phyloP scores from a whole-genome alignment of 371 early-diverging fungal genomes.

The Haplosporangium sp. region DNA sequence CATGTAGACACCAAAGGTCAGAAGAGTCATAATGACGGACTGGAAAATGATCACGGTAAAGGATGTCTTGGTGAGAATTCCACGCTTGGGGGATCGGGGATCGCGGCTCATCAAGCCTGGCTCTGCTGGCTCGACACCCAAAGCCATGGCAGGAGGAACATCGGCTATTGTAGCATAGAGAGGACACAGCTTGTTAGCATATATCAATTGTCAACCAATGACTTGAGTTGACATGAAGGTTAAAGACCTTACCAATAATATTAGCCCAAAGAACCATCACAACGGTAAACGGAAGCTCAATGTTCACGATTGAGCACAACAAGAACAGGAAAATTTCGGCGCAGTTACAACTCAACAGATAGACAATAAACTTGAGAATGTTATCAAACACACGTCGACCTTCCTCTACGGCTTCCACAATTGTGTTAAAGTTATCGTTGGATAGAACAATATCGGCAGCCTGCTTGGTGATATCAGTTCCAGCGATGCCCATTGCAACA shows the following conservation, averaged over 20 bases:
- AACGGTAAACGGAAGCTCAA: constrained; percentile 71
- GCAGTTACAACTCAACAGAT: constrained; percentile 91
- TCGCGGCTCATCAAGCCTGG: constrained; percentile 75
- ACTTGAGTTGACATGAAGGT: neutral
- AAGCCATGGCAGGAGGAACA: constrained; percentile 78
- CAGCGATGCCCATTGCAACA: constrained; percentile 85
- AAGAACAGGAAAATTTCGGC: constrained; percentile 81
- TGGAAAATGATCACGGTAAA: constrained; percentile 74
- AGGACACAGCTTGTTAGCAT: neutral
- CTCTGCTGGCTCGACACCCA: constrained; percentile 81
- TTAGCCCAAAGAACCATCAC: constrained; percentile 90
- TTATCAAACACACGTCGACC: constrained; percentile 85
- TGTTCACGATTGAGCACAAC: constrained; percentile 62
- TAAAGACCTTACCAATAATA: constrained; percentile 72
- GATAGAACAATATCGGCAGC: constrained; percentile 84
- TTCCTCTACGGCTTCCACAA: constrained; percentile 83
- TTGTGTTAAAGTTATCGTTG: constrained; percentile 85
- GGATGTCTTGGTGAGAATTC: constrained; percentile 72
- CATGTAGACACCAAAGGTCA: constrained; percentile 69
- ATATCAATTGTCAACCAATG: neutral
- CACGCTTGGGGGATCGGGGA: constrained; percentile 70
- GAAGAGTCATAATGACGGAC: constrained; percentile 69
- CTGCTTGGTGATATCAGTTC: constrained; percentile 87
- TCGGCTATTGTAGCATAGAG: constrained; percentile 33
- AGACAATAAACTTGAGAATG: constrained; percentile 88